A percentile compares a stretch with the other conserved stretches of the same genome.
phyloP scores from a whole-genome alignment of 768 basidiomycete genomes.

The Sistotremastrum suecicum region DNA sequence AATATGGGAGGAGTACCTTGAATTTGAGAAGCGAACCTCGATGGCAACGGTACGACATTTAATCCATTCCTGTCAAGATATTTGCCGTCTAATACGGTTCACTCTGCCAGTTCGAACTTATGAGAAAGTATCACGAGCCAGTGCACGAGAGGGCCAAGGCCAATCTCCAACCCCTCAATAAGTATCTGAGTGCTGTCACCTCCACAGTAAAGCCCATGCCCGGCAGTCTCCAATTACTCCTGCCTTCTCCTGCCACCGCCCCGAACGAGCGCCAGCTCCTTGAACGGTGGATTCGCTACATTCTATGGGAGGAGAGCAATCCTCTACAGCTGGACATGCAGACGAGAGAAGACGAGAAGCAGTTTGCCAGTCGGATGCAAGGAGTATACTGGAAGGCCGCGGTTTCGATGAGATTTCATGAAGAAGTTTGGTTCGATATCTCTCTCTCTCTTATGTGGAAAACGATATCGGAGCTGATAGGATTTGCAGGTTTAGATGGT shows the following conservation, averaged over 20 bases:
- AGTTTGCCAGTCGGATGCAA: constrained; percentile 54
- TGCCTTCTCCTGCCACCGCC: constrained; percentile 49
- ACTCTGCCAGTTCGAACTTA: constrained; percentile 68
- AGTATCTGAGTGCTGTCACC: constrained; percentile 47
- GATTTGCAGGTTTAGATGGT: constrained; percentile 71
- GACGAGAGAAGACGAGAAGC: constrained; percentile 45
- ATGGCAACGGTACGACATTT: constrained; percentile 51
- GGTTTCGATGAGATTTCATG: constrained; percentile 84
- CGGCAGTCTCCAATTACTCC: constrained; percentile 29
- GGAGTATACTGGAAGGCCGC: constrained; percentile 82
- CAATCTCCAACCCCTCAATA: constrained; percentile 64
- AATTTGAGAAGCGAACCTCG: constrained; percentile 81
- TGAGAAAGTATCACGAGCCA: constrained; percentile 84
- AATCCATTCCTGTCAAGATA: background rate
- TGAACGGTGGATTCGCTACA: constrained; percentile 80
- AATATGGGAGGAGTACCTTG: constrained; percentile 88
- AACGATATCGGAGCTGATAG: background rate
- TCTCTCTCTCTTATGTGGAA: too few species aligned
- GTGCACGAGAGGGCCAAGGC: constrained; percentile 92
- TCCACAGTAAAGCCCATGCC: too few species aligned
- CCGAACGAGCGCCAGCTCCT: constrained; percentile 58
- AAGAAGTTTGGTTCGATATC: constrained; percentile 72
- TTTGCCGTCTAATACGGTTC: constrained; percentile 7
- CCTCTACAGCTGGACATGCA: constrained; percentile 55
- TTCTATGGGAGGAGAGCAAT: constrained; percentile 93